Evolutionary conservation across 805 yeast species (phyloP), one percentile per base, ranked within the genome.

Genomic region (Saccharomycopsis capsularis): DNA sequence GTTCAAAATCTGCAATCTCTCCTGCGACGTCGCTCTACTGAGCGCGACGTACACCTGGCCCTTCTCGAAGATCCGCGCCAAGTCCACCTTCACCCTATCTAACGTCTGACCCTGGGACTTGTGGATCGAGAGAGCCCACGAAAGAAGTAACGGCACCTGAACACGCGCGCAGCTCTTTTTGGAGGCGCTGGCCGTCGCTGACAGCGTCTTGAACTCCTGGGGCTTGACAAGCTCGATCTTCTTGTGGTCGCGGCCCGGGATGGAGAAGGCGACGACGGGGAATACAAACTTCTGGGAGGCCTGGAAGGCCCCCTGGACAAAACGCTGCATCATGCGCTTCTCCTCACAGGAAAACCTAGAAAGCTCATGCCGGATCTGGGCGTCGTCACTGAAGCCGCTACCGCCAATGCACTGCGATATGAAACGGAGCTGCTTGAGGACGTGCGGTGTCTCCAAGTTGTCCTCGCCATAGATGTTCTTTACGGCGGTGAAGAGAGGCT

Each of bases 21-120:
- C 83, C 54, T 80, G 76, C 29, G 79, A 76, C 0, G 78, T 81
- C 5, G 93, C 93, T 69, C 95, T 73, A 40, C 89, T 82, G 44
- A 85, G 65, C 0, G 95, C 93, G 32, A 85, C 93, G 58, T 85
- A 85, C 3, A 83, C 88, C 58, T 85, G 95, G 19, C 95, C 95
- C 47, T 78, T 82, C 61, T 85, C 95, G 57, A 85, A 85, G 23
- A 79, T 75, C 54, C 71, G 75, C 23, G 74, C 68, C 42, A 85
- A 63, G 58, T 85, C 90, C 11, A 85, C 87, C 54, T 76, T 78
- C 2, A 85, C 80, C 53, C 86, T 63, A 38, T 76, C 79, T 40
- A 85, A 71, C 0, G 95, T 84, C 65, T 85, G 95, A 2, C 95
- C 95, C 61, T 85, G 95, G 0, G 93, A 78, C 61, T 85, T 85